Percentiles rank a stretch among this genome's conserved stretches.
Evolutionary conservation across 768 basidiomycete genomes (phyloP).

Genomic region (Mycena belliarum): DNA sequence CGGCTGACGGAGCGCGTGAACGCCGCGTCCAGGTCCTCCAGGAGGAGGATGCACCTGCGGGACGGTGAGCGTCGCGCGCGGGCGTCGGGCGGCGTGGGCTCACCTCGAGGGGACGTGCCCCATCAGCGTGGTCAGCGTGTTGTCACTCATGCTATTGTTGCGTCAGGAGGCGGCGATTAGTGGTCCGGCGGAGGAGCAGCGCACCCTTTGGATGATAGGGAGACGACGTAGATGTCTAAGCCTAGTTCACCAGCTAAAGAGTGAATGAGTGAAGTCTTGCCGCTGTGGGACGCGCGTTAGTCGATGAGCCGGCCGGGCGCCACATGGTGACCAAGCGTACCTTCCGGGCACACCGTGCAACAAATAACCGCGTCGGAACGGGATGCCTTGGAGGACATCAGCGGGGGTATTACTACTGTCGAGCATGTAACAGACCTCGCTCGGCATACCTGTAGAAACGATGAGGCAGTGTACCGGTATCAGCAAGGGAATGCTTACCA

Average conservation of each 20-base stretch:
- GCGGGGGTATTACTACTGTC: conserved; percentile 10
- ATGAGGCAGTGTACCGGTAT: conserved; percentile 21
- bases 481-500: conserved; percentile 55
- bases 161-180: conserved; percentile 19
- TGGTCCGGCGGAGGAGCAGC: not conserved
- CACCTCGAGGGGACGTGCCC: conserved; percentile 84
- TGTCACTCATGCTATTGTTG: conserved; percentile 78
- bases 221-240: conserved; percentile 90
- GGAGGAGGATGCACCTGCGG: conserved; percentile 81
- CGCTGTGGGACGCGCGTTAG: conserved; percentile 42
- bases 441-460: conserved; percentile 75
- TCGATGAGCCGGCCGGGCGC: conserved; percentile 20
- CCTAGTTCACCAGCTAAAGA: conserved; percentile 83
- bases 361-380: conserved; percentile 84
- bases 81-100: not conserved
- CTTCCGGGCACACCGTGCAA: conserved; percentile 86
- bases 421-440: conserved; percentile 56
- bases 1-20: conserved; percentile 87
- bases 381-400: conserved; percentile 58
- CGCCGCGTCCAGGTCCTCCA: conserved; percentile 92
- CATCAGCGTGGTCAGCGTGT: conserved; percentile 85
- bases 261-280: conserved; percentile 86
- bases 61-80: conserved; percentile 17
- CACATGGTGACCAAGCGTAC: conserved; percentile 36
- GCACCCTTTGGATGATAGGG: conserved; percentile 84